These are phyloP conservation scores for Trypanosoma rangeli DNA, from an alignment of 208 protist species.

Conservation along the genomic window DNA sequence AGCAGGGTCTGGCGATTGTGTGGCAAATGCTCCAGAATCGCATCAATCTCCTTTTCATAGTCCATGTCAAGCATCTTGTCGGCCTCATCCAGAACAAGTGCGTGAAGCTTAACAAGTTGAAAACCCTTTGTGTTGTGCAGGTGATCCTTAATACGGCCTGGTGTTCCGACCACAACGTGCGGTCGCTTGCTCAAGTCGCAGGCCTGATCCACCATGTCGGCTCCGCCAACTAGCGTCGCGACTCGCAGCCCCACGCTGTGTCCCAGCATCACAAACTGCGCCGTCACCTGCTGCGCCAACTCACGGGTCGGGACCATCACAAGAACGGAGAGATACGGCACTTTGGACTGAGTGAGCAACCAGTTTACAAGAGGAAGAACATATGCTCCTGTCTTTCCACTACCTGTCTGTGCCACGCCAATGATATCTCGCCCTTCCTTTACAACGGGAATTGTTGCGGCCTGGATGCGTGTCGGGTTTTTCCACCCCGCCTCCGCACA, in stretches of 20 bases:
- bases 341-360: conserved; percentile 92
- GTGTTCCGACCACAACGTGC: conserved; percentile 98
- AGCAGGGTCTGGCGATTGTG: conserved; percentile 94
- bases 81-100: conserved; percentile 98
- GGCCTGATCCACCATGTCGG: conserved; percentile 95
- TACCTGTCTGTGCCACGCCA: conserved; percentile 98
- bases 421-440: conserved; percentile 94
- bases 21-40: conserved; percentile 93
- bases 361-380: conserved; percentile 98
- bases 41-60: conserved; percentile 98
- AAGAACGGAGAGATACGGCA: conserved; percentile 91
- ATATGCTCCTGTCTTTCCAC: conserved; percentile 99
- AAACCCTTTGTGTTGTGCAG: conserved; percentile 99
- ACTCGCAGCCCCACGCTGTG: conserved; percentile 89
- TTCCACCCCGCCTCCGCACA: conserved; percentile 89
- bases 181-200: conserved; percentile 94
- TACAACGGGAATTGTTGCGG: conserved; percentile 92
- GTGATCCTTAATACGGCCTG: conserved; percentile 97
- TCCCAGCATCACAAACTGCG: conserved; percentile 92
- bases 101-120: conserved; percentile 94
- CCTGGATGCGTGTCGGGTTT: conserved; percentile 96
- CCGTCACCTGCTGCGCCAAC: conserved; percentile 97
- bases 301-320: conserved; percentile 98
- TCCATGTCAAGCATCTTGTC: conserved; percentile 98
- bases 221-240: conserved; percentile 92